phyloP scores from a whole-genome alignment of 176 grass and related monocot genomes.

The Triticum urartu region DNA sequence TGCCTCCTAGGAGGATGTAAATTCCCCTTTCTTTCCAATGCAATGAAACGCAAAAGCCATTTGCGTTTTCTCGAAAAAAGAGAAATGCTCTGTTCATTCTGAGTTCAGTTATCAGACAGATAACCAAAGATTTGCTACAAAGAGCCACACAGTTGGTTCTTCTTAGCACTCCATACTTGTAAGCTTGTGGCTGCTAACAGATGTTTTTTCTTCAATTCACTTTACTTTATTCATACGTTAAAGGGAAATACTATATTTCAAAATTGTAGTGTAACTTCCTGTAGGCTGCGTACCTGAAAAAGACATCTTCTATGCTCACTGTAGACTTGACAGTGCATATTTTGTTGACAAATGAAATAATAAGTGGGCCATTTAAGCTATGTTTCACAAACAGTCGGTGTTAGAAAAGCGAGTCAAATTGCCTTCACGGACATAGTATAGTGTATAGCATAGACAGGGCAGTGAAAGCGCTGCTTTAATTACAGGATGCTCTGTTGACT shows the following conservation, averaged over 20 bases:
- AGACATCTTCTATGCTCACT: constrained; percentile 8
- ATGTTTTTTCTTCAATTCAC: background rate
- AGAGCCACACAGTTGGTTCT: background rate
- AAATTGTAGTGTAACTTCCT: constrained; percentile 3
- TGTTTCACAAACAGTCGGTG: background rate
- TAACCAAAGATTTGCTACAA: background rate
- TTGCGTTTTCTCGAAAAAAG: too few species aligned
- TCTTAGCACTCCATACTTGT: background rate
- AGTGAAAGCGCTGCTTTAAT: background rate
- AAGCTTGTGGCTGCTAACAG: background rate
- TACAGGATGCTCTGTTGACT: background rate
- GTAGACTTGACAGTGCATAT: background rate
- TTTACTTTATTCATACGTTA: background rate
- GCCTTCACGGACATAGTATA: background rate
- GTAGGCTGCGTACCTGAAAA: constrained; percentile 6
- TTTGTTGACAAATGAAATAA: background rate
- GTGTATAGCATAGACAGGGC: background rate
- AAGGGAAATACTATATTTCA: background rate
- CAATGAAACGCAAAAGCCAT: too few species aligned
- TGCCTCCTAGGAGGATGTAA: too few species aligned
- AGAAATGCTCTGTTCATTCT: constrained; percentile 17
- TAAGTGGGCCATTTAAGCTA: background rate
- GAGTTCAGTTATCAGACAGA: background rate
- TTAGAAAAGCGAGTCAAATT: background rate
- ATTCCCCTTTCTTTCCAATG: too few species aligned